Conservation (phyloP, 2,329 filamentous ascomycete genomes). For the Xylaria arbuscula region DNA sequence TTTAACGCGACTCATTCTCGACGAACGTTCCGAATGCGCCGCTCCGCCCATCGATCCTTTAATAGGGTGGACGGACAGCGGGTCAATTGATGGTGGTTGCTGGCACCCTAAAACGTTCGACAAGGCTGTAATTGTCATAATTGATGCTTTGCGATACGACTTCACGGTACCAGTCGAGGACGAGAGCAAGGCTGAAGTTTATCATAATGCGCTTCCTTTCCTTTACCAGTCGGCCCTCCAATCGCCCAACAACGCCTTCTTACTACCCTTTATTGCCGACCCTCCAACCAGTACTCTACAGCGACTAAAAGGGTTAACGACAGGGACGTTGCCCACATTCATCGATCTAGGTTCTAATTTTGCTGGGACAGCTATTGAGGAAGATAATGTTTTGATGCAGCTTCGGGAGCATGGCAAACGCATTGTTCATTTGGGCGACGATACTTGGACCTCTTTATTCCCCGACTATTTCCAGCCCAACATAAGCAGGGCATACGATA, state of each 20-base stretch:
- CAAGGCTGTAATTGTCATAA: conserved; percentile 87
- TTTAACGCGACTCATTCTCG: conserved; percentile 83
- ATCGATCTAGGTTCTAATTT: conserved; percentile 95
- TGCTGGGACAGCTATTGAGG: conserved; percentile 92
- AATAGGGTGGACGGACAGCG: conserved; percentile 55
- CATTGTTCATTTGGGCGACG: conserved; percentile 94
- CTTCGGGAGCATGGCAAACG: conserved; percentile 73
- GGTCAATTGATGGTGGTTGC: conserved; percentile 74
- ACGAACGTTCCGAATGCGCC: conserved; percentile 78
- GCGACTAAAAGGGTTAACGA: conserved; percentile 91
- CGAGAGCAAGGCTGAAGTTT: conserved; percentile 67
- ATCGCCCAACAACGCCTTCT: conserved; percentile 83
- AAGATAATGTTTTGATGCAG: conserved; percentile 82
- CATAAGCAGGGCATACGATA: conserved; percentile 90
- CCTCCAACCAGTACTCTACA: conserved; percentile 95
- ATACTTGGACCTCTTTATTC: conserved; percentile 95
- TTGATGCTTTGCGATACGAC: conserved; percentile 96
- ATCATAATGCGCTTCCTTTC: conserved; percentile 88
- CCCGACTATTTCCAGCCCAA: conserved; percentile 91
- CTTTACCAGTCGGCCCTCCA: conserved; percentile 83
- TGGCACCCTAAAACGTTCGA: conserved; percentile 97
- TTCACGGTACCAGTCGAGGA: conserved; percentile 85
- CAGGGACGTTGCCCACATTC: conserved; percentile 93
- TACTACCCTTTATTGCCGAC: conserved; percentile 96
- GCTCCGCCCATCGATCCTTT: conserved; percentile 72